A percentile compares a stretch with the other conserved stretches of the same genome.
These are phyloP conservation scores for Globisporangium acanthophoron DNA, from an alignment of 352 stramenopile species.

Conservation along the genomic window DNA sequence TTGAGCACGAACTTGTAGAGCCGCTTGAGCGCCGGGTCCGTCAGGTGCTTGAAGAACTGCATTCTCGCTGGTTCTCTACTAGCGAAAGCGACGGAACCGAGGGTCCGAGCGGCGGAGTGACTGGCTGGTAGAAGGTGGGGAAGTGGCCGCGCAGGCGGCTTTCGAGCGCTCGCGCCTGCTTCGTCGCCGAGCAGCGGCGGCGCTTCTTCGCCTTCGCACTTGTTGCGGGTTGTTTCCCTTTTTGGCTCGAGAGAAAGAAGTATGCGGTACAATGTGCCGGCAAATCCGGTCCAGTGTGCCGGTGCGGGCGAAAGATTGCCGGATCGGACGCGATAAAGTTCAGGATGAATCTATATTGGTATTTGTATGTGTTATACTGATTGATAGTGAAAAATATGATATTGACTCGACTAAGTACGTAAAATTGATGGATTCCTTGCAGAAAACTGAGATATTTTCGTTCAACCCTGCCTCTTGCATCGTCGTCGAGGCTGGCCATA, in stretches of 20 bases:
- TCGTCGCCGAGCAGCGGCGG: background rate
- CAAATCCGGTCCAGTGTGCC: background rate
- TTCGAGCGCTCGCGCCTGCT: too few relatives aligned
- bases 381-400: background rate
- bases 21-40: slow-evolving; percentile 84
- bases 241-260: slow-evolving; percentile 1
- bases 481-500: too few relatives aligned
- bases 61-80: slow-evolving; percentile 20
- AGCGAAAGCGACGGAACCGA: background rate
- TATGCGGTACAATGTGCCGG: background rate
- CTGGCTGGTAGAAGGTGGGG: too few relatives aligned
- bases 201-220: slow-evolving; percentile 4
- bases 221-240: slow-evolving; percentile 4
- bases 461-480: background rate
- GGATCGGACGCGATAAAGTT: background rate
- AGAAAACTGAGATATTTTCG: background rate
- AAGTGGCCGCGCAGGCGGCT: background rate
- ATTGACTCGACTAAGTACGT: background rate
- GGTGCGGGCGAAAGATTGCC: too few relatives aligned
- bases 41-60: slow-evolving; percentile 88
- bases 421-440: background rate
- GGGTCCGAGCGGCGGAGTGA: background rate
- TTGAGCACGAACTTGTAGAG: slow-evolving; percentile 91
- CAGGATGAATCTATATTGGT: background rate
- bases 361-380: background rate